These are phyloP conservation scores for Syzygium oleosum DNA, from an alignment of 345 rosid genomes.

Conservation along the genomic window DNA sequence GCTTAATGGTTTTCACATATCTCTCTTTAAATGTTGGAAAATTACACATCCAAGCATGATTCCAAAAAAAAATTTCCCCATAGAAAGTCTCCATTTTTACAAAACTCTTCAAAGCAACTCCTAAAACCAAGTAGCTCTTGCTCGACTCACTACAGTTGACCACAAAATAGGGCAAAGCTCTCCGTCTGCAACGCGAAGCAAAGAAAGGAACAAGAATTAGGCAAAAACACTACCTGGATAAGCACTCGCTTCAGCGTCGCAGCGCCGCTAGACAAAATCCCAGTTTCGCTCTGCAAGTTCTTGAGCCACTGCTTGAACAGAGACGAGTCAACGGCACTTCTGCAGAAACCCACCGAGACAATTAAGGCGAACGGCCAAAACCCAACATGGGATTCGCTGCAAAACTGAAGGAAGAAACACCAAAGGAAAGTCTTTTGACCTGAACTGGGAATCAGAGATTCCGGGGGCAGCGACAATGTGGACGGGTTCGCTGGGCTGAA, in stretches of 20 bases:
- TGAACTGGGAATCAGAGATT: constrained; percentile 58
- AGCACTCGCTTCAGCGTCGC: constrained; percentile 54
- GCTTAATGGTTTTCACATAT: background rate
- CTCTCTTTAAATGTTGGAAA: background rate
- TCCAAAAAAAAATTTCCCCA: background rate
- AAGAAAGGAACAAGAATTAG: background rate
- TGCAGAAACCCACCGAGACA: constrained; percentile 5
- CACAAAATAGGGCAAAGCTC: background rate
- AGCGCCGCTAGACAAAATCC: constrained; percentile 55
- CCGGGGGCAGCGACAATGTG: constrained; percentile 50
- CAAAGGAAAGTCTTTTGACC: constrained; percentile 15
- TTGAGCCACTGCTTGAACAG: constrained; percentile 76
- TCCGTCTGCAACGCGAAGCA: background rate
- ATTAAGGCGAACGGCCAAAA: background rate
- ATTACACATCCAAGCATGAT: background rate
- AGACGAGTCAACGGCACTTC: constrained; percentile 64
- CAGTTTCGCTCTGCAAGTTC: constrained; percentile 64
- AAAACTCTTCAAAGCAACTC: background rate
- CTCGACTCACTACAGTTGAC: background rate
- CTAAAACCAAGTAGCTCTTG: background rate
- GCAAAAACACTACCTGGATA: constrained; percentile 42
- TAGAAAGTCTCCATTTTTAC: background rate
- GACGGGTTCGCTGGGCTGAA: constrained; percentile 21
- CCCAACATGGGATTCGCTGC: background rate
- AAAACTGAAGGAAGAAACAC: background rate